These are phyloP conservation scores for Nicotiana tabacum DNA, from an alignment of 257 asterid genomes.

Conservation along the genomic window DNA sequence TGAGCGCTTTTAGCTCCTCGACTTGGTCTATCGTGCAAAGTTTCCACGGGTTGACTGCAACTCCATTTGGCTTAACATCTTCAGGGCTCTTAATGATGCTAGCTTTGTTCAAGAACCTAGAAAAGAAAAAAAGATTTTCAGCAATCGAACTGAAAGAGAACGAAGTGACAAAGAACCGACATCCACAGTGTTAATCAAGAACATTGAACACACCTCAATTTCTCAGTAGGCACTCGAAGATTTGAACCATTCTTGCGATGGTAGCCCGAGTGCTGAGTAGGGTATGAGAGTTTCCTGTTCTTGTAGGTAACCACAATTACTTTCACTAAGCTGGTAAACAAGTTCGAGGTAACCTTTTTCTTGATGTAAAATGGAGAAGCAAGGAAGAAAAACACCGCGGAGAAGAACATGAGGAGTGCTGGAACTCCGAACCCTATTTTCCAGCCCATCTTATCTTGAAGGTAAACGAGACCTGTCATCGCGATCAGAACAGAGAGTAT, in stretches of 20 bases:
- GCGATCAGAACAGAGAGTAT: constrained; percentile 43
- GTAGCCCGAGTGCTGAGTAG: constrained; percentile 23
- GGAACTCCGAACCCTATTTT: constrained; percentile 59
- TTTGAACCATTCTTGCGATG: constrained; percentile 34
- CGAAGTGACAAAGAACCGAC: no score
- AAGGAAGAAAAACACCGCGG: constrained; percentile 36
- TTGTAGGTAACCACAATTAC: constrained; percentile 8
- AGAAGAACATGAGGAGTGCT: constrained; percentile 40
- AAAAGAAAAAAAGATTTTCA: neutral
- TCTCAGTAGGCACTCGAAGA: constrained; percentile 35
- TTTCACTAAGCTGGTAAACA: constrained; percentile 34
- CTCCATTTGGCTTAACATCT: constrained; percentile 16
- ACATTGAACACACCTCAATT: constrained; percentile 31
- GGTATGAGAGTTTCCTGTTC: constrained; percentile 25
- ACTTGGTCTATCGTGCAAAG: constrained; percentile 24
- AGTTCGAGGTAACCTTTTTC: constrained; percentile 24
- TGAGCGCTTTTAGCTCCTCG: constrained; percentile 28
- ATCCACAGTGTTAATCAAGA: no score
- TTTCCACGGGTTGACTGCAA: constrained; percentile 24
- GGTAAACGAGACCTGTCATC: constrained; percentile 45
- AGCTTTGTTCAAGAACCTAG: constrained; percentile 26
- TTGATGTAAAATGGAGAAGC: constrained; percentile 46
- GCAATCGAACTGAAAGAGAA: constrained; percentile 18
- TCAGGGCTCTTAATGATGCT: constrained; percentile 15
- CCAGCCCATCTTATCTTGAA: constrained; percentile 59